These are phyloP conservation scores for Blastobotrys robertii DNA, from an alignment of 805 yeast species.

Conservation along the genomic window DNA sequence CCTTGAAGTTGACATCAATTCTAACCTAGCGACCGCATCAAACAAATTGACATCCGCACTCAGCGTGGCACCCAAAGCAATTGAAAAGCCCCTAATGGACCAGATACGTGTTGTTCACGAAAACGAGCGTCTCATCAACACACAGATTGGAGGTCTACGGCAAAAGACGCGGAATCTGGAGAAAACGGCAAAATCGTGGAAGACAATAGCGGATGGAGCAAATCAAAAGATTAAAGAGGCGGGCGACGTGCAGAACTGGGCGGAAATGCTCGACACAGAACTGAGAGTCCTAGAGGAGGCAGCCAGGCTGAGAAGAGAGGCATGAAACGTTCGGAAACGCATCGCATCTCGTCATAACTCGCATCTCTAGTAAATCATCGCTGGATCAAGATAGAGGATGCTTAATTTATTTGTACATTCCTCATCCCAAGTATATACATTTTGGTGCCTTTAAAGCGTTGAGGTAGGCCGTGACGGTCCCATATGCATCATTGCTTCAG, in stretches of 20 bases:
- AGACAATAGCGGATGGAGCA: conserved; percentile 6
- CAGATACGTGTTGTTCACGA: conserved; percentile 19
- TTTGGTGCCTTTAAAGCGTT: no score
- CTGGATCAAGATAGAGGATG: no score
- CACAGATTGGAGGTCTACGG: conserved; percentile 10
- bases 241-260: conserved; percentile 41
- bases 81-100: conserved; percentile 18
- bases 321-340: no score
- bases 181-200: conserved; percentile 7
- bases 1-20: no score
- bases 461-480: no score
- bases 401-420: no score
- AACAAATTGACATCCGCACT: conserved; percentile 7
- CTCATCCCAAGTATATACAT: no score
- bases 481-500: no score
- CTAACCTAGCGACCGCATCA: conserved; percentile 9
- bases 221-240: conserved; percentile 19
- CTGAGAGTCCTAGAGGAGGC: conserved; percentile 61
- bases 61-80: conserved; percentile 10
- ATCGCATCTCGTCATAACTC: no score
- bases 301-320: conserved; percentile 25
- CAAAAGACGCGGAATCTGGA: conserved; percentile 5
- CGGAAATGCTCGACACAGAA: conserved; percentile 64
- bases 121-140: conserved; percentile 11
- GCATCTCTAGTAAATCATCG: no score